Evolutionary conservation across 352 stramenopile species (phyloP).

Genomic region (Phytophthora pisi): DNA sequence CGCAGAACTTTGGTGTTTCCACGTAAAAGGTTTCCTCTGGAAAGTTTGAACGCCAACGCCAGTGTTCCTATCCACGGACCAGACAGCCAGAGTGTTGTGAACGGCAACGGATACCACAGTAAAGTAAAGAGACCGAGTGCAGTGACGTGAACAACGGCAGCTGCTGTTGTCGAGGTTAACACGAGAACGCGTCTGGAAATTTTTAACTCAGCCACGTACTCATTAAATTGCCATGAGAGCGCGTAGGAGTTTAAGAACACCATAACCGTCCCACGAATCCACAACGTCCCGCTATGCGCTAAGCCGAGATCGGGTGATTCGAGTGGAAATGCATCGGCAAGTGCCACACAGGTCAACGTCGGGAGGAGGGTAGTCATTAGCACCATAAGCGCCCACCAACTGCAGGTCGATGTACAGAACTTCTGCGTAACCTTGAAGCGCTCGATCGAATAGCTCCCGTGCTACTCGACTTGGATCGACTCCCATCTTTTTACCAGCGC

Average conservation of each 20-base stretch:
- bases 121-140: constrained; percentile 1
- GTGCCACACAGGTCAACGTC: constrained; percentile 3
- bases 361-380: neutral
- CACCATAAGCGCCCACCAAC: constrained; percentile 5
- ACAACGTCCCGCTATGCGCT: constrained; percentile 10
- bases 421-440: constrained; percentile 11
- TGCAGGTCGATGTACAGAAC: constrained; percentile 17
- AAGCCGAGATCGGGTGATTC: constrained; percentile 23
- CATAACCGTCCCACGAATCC: constrained; percentile 7
- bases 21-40: constrained; percentile 17
- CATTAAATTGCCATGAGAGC: constrained; percentile 9
- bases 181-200: constrained; percentile 5
- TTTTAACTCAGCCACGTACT: constrained; percentile 18
- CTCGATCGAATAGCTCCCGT: constrained; percentile 25
- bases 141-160: constrained; percentile 4
- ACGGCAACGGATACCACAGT: constrained; percentile 21
- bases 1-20: constrained; percentile 2
- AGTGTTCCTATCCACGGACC: constrained; percentile 18
- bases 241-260: constrained; percentile 10
- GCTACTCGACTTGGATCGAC: constrained; percentile 24
- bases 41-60: constrained; percentile 15
- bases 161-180: neutral
- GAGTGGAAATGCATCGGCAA: constrained; percentile 18
- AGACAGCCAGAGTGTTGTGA: constrained; percentile 17
- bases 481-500: constrained; percentile 19